A percentile compares a stretch with the other conserved stretches of the same genome.
Evolutionary conservation across 148 eudicot species (phyloP).

Genomic region (Camellia lanceoleosa): DNA sequence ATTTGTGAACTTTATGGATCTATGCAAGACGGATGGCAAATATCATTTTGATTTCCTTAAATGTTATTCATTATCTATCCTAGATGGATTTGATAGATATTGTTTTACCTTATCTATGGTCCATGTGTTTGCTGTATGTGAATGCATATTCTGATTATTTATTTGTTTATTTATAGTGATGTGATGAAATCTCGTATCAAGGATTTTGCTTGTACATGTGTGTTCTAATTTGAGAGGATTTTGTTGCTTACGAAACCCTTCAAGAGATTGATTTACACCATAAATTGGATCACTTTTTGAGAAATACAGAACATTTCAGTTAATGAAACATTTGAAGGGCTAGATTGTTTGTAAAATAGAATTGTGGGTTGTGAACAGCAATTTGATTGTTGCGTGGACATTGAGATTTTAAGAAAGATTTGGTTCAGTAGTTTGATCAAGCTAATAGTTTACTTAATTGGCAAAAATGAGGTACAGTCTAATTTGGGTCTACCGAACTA

Average conservation of each 20-base stretch:
- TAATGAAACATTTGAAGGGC: neutral
- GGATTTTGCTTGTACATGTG: neutral
- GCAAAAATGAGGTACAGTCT: neutral
- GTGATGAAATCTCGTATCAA: neutral
- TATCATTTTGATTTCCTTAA: neutral
- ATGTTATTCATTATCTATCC: neutral
- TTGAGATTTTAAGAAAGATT: neutral
- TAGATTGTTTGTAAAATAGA: neutral
- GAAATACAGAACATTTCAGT: neutral
- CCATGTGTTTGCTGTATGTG: neutral
- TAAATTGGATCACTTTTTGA: neutral
- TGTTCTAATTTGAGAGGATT: neutral
- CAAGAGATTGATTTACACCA: neutral
- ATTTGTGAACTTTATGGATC: slow-evolving; percentile 89
- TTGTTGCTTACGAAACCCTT: neutral
- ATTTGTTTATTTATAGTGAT: neutral
- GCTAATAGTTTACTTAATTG: neutral
- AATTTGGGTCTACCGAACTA: neutral
- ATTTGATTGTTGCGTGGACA: neutral
- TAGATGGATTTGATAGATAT: neutral
- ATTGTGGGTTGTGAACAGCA: neutral
- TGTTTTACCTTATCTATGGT: neutral
- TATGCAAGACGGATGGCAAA: slow-evolving; percentile 69
- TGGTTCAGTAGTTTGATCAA: neutral
- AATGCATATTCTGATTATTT: neutral